Evolutionary conservation across 345 rosid species (phyloP).

Genomic region (Salix suchowensis): DNA sequence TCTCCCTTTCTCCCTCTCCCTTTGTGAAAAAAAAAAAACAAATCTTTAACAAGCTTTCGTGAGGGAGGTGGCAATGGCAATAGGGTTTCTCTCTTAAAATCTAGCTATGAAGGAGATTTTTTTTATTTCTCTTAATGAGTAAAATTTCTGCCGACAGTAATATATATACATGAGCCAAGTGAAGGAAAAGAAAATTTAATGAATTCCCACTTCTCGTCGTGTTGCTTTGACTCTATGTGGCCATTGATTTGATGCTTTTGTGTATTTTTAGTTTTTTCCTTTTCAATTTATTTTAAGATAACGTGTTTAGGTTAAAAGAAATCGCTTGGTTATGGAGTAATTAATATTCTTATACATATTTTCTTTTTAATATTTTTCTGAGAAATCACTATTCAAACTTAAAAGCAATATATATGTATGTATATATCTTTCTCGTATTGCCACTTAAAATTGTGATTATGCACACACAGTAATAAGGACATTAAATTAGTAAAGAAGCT

Average conservation of each 20-base stretch:
- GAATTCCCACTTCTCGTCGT: constrained; percentile 7
- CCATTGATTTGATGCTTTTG: constrained; percentile 28
- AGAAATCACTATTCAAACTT: neutral
- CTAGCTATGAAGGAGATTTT: constrained; percentile 1
- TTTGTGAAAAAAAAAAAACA: neutral
- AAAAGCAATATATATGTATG: neutral
- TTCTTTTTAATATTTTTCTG: neutral
- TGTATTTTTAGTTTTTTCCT: neutral
- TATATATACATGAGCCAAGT: constrained; percentile 20
- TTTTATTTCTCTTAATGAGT: constrained; percentile 6
- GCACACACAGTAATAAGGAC: neutral
- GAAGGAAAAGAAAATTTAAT: neutral
- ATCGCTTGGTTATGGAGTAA: constrained; percentile 13
- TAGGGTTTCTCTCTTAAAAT: neutral
- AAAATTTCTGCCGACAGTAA: constrained; percentile 33
- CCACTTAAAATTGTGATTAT: no score
- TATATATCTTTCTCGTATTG: no score
- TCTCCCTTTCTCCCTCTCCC: constrained; percentile 14
- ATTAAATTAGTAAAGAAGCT: neutral
- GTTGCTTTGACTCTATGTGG: constrained; percentile 33
- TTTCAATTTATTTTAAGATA: neutral
- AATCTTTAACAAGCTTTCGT: constrained; percentile 24
- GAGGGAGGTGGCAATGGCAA: constrained; percentile 13
- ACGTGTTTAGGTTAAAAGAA: constrained; percentile 40
- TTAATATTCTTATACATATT: neutral